These are phyloP conservation scores for Dactylellina drechsleri DNA, from an alignment of 2,329 filamentous ascomycete species.

Conservation along the genomic window DNA sequence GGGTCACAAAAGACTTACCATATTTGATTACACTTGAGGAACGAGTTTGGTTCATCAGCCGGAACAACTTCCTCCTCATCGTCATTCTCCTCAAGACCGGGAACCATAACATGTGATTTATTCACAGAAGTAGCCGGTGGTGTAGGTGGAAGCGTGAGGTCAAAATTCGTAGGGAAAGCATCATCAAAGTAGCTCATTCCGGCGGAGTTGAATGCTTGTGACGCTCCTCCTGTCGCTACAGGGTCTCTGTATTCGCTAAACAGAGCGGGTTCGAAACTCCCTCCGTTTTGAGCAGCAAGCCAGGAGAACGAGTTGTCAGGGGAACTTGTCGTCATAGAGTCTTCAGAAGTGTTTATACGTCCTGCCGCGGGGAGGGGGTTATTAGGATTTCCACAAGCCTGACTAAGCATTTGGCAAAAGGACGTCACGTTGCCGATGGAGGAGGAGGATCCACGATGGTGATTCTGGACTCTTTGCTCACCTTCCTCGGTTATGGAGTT, in stretches of 20 bases:
- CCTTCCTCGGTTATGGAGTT: conserved; percentile 55
- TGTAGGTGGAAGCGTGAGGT: conserved; percentile 85
- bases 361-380: conserved; percentile 67
- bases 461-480: conserved; percentile 52
- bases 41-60: conserved; percentile 69
- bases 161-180: conserved; percentile 74
- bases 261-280: conserved; percentile 81
- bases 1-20: conserved; percentile 72
- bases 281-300: conserved; percentile 71
- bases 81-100: conserved; percentile 65
- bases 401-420: conserved; percentile 69
- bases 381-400: conserved; percentile 67
- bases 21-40: conserved; percentile 88
- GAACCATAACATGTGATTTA: conserved; percentile 54
- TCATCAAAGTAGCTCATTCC: conserved; percentile 77
- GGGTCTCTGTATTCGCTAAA: conserved; percentile 94
- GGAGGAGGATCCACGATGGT: conserved; percentile 42
- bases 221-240: conserved; percentile 67
- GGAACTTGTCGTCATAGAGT: neutral
- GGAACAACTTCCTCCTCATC: conserved; percentile 74
- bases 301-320: conserved; percentile 59
- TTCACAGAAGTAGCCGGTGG: conserved; percentile 66
- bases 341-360: conserved; percentile 27
- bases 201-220: conserved; percentile 76
- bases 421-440: conserved; percentile 61